These are phyloP conservation scores for Cymbopogon citratus DNA, from an alignment of 176 grass and related monocot species.

Conservation along the genomic window DNA sequence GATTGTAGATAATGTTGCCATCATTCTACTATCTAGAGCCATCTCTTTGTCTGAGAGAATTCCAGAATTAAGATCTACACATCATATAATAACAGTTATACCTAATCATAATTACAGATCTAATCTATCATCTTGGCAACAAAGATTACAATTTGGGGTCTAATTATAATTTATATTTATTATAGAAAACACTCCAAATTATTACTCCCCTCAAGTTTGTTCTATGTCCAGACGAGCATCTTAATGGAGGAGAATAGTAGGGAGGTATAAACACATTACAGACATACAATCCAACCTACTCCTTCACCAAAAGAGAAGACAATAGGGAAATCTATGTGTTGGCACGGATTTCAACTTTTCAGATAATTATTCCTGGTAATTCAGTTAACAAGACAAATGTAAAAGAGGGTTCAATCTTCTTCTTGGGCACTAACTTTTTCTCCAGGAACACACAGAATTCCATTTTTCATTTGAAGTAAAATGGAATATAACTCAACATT, in stretches of 20 bases:
- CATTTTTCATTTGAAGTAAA: neutral
- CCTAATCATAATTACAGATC: neutral
- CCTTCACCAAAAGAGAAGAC: neutral
- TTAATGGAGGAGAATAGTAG: neutral
- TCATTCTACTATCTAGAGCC: neutral
- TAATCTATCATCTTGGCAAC: neutral
- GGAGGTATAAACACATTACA: neutral
- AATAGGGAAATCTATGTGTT: neutral
- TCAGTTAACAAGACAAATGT: neutral
- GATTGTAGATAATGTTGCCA: neutral
- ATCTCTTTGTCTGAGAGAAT: slow-evolving; percentile 9
- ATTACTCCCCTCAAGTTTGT: neutral
- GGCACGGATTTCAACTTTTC: neutral
- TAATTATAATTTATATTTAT: neutral
- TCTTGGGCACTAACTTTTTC: neutral
- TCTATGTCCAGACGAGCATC: neutral
- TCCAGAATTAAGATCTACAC: neutral
- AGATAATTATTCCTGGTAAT: neutral
- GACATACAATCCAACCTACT: neutral
- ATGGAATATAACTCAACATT: neutral
- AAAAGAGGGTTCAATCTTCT: neutral
- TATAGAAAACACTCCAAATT: neutral
- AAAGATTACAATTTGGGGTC: neutral
- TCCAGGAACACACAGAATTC: neutral
- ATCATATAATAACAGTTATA: neutral